Conservation (phyloP, 306 rosid genomes). For the Hippophae tibetana region DNA sequence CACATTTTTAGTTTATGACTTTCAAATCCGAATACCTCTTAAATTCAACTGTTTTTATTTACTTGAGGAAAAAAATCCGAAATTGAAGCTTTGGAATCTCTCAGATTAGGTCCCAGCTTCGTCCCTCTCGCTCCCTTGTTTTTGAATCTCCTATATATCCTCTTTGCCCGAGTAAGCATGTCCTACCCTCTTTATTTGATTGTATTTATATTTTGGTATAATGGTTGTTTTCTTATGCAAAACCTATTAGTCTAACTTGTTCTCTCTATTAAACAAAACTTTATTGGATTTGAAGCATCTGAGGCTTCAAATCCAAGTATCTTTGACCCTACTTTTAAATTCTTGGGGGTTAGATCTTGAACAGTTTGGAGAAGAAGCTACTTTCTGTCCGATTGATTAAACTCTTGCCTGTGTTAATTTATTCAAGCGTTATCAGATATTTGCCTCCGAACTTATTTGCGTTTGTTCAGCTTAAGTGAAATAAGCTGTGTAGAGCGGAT, state of each 20-base stretch:
- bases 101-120: neutral
- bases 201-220: neutral
- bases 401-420: conserved; percentile 9
- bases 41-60: neutral
- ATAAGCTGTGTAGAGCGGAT: conserved; percentile 20
- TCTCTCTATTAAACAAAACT: conserved; percentile 1
- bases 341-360: conserved; percentile 39
- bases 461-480: conserved; percentile 27
- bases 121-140: conserved; percentile 4
- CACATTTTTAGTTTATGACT: too few species aligned
- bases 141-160: conserved; percentile 32
- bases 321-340: conserved; percentile 11
- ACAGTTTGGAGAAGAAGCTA: conserved; percentile 19
- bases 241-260: neutral
- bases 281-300: conserved; percentile 15
- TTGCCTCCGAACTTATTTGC: conserved; percentile 16
- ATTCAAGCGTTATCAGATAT: conserved; percentile 18
- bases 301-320: conserved; percentile 5
- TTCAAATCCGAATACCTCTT: neutral
- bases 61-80: neutral
- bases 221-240: neutral
- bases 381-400: conserved; percentile 27
- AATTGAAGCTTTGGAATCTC: neutral
- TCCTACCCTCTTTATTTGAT: neutral
- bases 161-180: conserved; percentile 14